Evolutionary conservation across 73 alveolate species (phyloP).

Genomic region (Tetrahymena elliotti): DNA sequence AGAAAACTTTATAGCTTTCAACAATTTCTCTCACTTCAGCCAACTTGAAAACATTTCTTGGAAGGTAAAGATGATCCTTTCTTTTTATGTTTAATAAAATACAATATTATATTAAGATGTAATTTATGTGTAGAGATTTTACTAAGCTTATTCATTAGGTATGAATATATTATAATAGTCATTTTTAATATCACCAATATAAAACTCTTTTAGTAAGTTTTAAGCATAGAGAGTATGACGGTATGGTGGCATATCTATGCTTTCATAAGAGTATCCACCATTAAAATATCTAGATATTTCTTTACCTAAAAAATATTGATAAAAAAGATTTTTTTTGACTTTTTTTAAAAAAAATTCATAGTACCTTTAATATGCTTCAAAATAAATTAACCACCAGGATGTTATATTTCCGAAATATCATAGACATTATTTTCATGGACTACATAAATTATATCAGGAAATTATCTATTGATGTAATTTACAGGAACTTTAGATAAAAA

Average conservation of each 20-base stretch:
- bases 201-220: constrained; percentile 8
- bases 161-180: constrained; percentile 10
- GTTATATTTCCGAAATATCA: constrained; percentile 33
- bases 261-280: constrained; percentile 12
- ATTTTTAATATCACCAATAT: constrained; percentile 38
- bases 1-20: neutral
- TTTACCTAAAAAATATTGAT: constrained; percentile 3
- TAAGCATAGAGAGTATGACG: constrained; percentile 24
- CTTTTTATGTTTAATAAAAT: neutral
- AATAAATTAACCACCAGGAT: constrained; percentile 43
- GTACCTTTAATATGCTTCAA: neutral
- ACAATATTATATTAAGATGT: no score
- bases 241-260: neutral
- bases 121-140: no score
- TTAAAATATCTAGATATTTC: constrained; percentile 34
- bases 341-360: neutral
- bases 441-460: constrained; percentile 5
- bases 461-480: neutral
- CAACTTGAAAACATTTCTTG: constrained; percentile 10
- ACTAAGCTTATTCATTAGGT: neutral
- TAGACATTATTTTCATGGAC: constrained; percentile 14
- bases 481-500: neutral
- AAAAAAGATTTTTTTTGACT: neutral
- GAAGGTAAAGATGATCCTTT: neutral
- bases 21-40: neutral